Evolutionary conservation across 805 yeast species (phyloP).

Genomic region (Schizosaccharomyces octosporus): DNA sequence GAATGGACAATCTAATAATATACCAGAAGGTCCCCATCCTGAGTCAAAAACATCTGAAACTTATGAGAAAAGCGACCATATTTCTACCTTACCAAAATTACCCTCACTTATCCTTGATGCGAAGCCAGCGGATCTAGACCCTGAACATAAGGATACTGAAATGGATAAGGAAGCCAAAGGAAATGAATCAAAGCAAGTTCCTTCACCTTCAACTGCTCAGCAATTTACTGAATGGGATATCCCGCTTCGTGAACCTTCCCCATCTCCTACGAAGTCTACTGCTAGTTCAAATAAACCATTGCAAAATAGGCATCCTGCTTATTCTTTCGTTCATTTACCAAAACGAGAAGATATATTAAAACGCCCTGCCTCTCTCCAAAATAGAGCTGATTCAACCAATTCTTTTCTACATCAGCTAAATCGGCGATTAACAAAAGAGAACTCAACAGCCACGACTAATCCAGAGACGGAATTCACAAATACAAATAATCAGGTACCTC

Average conservation of each 20-base stretch:
- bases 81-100: too few species aligned
- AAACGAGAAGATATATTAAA: neutral
- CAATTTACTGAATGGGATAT: neutral
- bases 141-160: too few species aligned
- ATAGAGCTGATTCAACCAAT: neutral
- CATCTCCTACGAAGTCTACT: neutral
- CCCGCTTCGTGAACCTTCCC: neutral
- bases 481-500: neutral
- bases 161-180: neutral
- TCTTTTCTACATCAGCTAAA: neutral
- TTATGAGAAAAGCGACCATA: neutral
- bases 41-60: neutral
- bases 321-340: neutral
- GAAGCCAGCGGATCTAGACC: too few species aligned
- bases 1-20: neutral
- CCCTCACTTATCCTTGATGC: too few species aligned
- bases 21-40: neutral
- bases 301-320: neutral
- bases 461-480: neutral
- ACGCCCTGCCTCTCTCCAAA: neutral
- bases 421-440: neutral
- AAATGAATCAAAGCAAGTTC: neutral
- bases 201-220: neutral
- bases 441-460: neutral
- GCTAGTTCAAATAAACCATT: neutral